Evolutionary conservation across 495 filamentous ascomycete genomes (phyloP), one percentile per base, ranked within the genome.

Genomic region (Neurospora sp.): DNA sequence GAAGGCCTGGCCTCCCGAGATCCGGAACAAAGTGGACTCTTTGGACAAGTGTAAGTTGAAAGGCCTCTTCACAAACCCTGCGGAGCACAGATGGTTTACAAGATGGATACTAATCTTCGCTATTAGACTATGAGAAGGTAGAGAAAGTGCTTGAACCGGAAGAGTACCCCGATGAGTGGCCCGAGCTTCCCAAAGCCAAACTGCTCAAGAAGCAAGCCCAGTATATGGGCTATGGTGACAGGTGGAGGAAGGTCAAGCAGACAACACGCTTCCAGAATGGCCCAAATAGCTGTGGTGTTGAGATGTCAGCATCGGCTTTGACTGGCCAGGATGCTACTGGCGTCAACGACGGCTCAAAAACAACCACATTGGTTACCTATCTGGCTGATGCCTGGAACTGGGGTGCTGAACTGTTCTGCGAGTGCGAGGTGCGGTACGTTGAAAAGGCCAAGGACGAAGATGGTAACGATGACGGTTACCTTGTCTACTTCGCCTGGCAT

Each of bases 371-470:
- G 5, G 88, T 91, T 54, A 92, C 88, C 3, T 92, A 91, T 74
- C 79, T 92, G 7, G 83, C 87, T n/a, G 90, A 93, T 79, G 89
- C 90, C 31, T 92, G 90, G 91, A 90, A 92, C 78, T 90, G 89
- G 89, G 91, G 89, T 27, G 89, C 90, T 40, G 89, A 92, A 76
- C 88, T 92, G 76, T 93, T 93, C 76, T 92, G 90, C 76, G 86
- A 90, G 75, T 91, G 89, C 72, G 90, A 92, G 79, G 89, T 92
- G 41, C 84, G 88, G 72, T 89, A 91, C 75, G 83, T 93, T 76
- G 86, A 89, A 70, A 85, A 89, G 73, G 82, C 83, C 69, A 82
- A 83, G 12, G 76, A 82, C 8, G 78, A 83, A 38, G 79, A 82
- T 4, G 89, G 90, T n/a, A 76, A 83, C 7, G 78, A 83, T 40